Evolutionary conservation across 192 early-diverging fungal genomes (phyloP), one percentile per base, ranked within the genome.

Genomic region (Umbelopsis sp.): DNA sequence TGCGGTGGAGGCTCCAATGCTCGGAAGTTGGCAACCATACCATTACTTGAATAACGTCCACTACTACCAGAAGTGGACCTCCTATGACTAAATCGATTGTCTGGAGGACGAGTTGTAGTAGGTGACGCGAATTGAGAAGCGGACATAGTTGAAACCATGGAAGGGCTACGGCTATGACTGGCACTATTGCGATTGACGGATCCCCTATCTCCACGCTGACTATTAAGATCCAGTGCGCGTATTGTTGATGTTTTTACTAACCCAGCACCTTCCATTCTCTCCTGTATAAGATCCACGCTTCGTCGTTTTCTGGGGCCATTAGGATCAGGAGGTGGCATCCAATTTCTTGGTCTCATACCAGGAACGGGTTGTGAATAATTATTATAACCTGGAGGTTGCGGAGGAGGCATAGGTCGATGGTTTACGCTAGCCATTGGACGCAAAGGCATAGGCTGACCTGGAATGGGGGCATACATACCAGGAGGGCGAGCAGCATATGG

Each of bases 21-120:
- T 50, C 74, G 70, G 47, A 80, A 80, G 17, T 54, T 73, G 12
- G 71, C 26, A 16, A 69, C 75, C 79, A 80, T 75, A 24, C 70
- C 65, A 22, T 59, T 68, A 31, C 72, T 68, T 38, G 69, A 45
- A 31, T 77, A 77, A 12, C 75, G 71, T n/a, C 43, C 49, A 65
- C 69, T 77, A 16, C 74, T 69, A 10, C 69, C 68, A 11, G 56
- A 62, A 5, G 56, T 26, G 0, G 29, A 34, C 17, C 56, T 22
- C 7, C 56, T 29, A n/a, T 62, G 56, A 16, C 17, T 34, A 16
- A 62, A 62, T 20, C 56, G 25, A 34, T 22, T 20, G 17, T 62
- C 56, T 7, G 56, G 6, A 12, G 29, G 56, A 26, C 26, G 56
- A 5, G 17, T 31, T 34, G 56, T 14, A 12, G 56, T 62, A 20